Conservation (phyloP, 306 rosid species). For the Begonia fuchsioides region DNA sequence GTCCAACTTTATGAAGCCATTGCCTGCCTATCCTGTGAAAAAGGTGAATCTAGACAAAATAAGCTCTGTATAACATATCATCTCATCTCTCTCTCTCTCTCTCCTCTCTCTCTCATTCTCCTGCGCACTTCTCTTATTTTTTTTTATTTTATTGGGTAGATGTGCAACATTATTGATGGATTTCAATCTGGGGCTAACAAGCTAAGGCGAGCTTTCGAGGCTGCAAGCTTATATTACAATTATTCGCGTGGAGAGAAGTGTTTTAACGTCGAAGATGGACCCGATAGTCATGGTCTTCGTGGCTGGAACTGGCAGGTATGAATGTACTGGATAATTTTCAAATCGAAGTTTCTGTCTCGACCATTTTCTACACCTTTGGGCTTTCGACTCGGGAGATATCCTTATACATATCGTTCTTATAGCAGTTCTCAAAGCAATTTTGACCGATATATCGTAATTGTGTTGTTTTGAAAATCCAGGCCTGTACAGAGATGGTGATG, state of each 20-base stretch:
- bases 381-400: too few relatives aligned
- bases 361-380: too few relatives aligned
- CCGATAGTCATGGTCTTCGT: constrained; percentile 4
- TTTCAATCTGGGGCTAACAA: constrained; percentile 2
- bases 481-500: constrained; percentile 11
- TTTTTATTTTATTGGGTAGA: not conserved
- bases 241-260: constrained; percentile 7
- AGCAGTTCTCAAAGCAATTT: too few relatives aligned
- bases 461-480: constrained; percentile 1
- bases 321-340: too few relatives aligned
- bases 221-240: constrained; percentile 10
- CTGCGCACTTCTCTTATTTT: too few relatives aligned
- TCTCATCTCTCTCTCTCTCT: not conserved
- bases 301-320: constrained; percentile 11
- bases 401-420: too few relatives aligned
- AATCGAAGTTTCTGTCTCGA: too few relatives aligned
- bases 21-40: constrained; percentile 8
- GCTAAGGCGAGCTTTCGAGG: constrained; percentile 4
- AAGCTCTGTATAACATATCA: not conserved
- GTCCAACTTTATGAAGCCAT: constrained; percentile 9
- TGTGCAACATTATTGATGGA: constrained; percentile 6
- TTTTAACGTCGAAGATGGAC: constrained; percentile 6
- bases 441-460: too few relatives aligned
- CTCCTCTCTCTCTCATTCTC: too few relatives aligned
- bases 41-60: not conserved